Evolutionary conservation across 768 basidiomycete species (phyloP), one percentile per base, ranked within the genome.

Genomic region (Tricholoma saponaceum): DNA sequence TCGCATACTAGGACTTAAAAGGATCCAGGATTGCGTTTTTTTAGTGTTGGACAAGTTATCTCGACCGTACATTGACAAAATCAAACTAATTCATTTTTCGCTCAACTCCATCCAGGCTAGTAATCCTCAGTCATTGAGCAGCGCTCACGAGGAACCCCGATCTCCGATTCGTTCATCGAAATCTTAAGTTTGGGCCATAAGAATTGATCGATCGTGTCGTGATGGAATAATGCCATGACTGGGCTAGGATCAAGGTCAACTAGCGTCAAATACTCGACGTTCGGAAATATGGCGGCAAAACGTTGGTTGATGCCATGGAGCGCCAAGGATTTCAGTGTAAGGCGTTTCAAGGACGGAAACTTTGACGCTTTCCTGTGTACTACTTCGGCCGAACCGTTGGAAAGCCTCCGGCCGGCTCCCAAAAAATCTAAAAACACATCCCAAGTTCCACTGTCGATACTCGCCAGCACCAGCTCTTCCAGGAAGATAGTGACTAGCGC

Each of bases 1-100:
- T 87, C 26, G 79, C 74, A 1, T 82, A 86, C 62, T 87, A 67
- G 58, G n/a, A 18, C 3, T 50, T 22, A 9, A 14, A 50, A 6
- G 23, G 16, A 37, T 16, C 14, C 2, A 5, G 33, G 13, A 13
- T 13, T 13, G 10, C 13, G 30, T 4, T 30, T 30, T 30, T 30
- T 30, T 30, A 30, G 4, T 30, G 28, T 30, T 30, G 28, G 4
- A 30, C 28, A 30, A 4, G 12, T 32, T 32, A 32, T 10, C 12
- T 32, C 28, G 8, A 28, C 28, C 28, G 8, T 28, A 8, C 28
- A 8, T 28, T 28, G 28, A 28, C 8, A 28, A n/a, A n/a, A n/a
- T n/a, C n/a, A n/a, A n/a, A n/a, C n/a, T n/a, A n/a, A n/a, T n/a
- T n/a, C n/a, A n/a, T n/a, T n/a, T 8, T 28, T 28, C 28, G 28